Conservation (phyloP, 352 stramenopile species). For the Globisporangium cederbergense region DNA sequence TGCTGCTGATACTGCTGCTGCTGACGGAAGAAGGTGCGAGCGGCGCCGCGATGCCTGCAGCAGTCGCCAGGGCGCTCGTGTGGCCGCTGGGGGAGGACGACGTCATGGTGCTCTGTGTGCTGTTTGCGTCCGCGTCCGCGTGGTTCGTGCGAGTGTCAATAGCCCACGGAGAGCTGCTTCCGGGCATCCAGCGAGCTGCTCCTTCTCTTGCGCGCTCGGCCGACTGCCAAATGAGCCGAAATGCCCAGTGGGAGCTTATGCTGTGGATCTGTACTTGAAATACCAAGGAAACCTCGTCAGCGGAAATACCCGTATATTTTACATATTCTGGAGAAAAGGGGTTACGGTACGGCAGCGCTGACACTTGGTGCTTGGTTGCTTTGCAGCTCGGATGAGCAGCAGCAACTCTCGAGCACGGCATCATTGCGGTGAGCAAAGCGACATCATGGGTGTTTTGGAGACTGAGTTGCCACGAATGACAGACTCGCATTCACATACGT, state of each 20-base stretch:
- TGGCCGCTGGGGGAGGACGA: background rate
- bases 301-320: too few species aligned
- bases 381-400: too few species aligned
- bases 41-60: background rate
- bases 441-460: too few species aligned
- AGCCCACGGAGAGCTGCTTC: background rate
- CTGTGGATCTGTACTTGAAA: too few species aligned
- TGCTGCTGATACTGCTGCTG: background rate
- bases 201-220: background rate
- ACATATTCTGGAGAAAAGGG: too few species aligned
- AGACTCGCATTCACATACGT: too few species aligned
- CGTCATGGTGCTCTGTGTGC: background rate
- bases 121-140: background rate
- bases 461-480: too few species aligned
- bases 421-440: too few species aligned
- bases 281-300: too few species aligned
- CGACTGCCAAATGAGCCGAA: background rate
- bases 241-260: background rate
- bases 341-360: too few species aligned
- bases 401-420: too few species aligned
- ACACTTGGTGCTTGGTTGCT: too few species aligned
- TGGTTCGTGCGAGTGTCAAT: background rate
- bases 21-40: background rate
- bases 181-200: background rate
- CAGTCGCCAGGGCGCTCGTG: background rate